Percentiles rank a stretch among this genome's conserved stretches.
Conservation (phyloP, 2,329 filamentous ascomycete genomes). For the Trichoderma sp. region DNA sequence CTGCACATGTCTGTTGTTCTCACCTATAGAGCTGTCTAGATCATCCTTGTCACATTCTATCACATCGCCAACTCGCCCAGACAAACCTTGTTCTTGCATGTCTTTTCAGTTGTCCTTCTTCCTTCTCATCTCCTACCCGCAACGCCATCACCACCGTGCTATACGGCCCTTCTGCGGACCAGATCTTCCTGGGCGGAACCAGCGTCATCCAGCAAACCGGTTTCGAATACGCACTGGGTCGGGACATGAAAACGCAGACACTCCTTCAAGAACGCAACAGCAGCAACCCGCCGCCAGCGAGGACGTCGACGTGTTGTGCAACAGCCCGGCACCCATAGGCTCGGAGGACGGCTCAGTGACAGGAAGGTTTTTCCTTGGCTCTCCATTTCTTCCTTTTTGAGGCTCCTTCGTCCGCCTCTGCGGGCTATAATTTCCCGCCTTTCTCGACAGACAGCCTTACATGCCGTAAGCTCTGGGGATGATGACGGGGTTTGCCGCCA, state of each 20-base stretch:
- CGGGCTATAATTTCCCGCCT: background rate
- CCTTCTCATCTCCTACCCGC: background rate
- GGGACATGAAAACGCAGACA: background rate
- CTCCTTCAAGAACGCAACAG: background rate
- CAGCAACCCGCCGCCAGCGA: background rate
- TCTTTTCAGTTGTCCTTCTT: constrained; percentile 1
- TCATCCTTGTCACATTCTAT: no score
- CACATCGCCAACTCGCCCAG: no score
- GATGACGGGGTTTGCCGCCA: constrained; percentile 10
- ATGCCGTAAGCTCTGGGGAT: background rate
- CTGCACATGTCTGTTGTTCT: no score
- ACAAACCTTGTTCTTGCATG: no score
- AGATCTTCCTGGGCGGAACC: background rate
- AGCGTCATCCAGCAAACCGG: background rate
- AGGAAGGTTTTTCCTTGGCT: constrained; percentile 15
- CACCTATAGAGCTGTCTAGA: no score
- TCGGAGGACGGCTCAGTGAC: background rate
- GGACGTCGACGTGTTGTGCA: background rate
- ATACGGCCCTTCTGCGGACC: constrained; percentile 22
- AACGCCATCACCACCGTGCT: background rate
- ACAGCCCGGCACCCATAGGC: background rate
- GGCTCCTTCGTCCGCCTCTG: background rate
- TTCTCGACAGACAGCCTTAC: background rate
- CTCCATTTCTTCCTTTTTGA: no score
- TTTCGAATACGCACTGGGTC: background rate